phyloP scores from a whole-genome alignment of 116 monocot species.

The Zostera marina region DNA sequence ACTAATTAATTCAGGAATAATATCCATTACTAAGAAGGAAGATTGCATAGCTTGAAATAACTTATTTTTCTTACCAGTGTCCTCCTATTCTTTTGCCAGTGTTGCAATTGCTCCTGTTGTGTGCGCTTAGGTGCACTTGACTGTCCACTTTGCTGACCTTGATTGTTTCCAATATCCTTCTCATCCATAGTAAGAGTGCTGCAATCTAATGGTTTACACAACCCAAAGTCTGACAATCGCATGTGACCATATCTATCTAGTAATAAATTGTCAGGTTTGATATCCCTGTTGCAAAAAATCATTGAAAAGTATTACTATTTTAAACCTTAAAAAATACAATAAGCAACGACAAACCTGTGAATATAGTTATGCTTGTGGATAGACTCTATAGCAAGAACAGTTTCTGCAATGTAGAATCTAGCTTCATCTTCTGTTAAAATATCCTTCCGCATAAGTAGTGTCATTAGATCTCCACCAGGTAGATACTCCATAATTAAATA shows the following conservation, averaged over 20 bases:
- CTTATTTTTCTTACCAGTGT: slow-evolving; percentile 5
- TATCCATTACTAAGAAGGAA: not conserved
- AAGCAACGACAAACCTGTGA: slow-evolving; percentile 44
- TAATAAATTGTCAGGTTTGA: slow-evolving; percentile 83
- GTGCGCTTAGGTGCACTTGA: slow-evolving; percentile 14
- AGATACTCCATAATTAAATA: slow-evolving; percentile 83
- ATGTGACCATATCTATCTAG: slow-evolving; percentile 61
- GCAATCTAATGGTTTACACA: slow-evolving; percentile 61
- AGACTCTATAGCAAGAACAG: slow-evolving; percentile 63
- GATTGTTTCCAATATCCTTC: slow-evolving; percentile 32
- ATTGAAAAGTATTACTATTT: not conserved
- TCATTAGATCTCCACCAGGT: slow-evolving; percentile 83
- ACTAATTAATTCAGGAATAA: not conserved
- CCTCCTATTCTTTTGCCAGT: slow-evolving; percentile 13
- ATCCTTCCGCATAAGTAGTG: slow-evolving; percentile 70
- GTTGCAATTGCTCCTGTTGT: slow-evolving; percentile 7
- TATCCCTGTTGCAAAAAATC: slow-evolving; percentile 35
- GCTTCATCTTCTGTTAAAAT: slow-evolving; percentile 64
- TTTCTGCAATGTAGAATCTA: slow-evolving; percentile 61
- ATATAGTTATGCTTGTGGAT: slow-evolving; percentile 83
- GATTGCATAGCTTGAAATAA: not conserved
- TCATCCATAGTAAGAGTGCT: slow-evolving; percentile 50
- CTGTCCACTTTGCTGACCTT: slow-evolving; percentile 28
- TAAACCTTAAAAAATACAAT: not conserved
- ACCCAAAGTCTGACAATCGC: slow-evolving; percentile 70